Conservation (phyloP, 148 eudicot species). For the Polygonum aviculare region DNA sequence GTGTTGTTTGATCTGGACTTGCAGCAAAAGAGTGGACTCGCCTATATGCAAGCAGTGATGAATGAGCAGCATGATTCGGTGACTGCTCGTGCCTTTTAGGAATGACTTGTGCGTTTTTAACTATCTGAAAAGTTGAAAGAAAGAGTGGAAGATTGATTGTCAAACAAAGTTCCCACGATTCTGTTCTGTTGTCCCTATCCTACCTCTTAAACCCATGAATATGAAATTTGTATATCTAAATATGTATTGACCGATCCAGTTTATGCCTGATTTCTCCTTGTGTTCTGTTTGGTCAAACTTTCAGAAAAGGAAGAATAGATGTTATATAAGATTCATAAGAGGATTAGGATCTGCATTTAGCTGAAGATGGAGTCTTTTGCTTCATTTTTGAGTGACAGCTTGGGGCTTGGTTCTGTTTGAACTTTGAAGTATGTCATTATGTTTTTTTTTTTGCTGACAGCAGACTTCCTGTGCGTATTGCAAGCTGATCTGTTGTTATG, state of each 20-base stretch:
- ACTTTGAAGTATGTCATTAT: neutral
- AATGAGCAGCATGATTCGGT: conserved; percentile 16
- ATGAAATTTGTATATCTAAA: conserved; percentile 16
- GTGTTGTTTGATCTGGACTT: conserved; percentile 1
- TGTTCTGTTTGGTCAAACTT: neutral
- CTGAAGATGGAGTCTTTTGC: neutral
- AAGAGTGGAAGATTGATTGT: neutral
- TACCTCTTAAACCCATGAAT: neutral
- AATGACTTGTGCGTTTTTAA: conserved; percentile 18
- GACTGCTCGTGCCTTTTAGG: neutral
- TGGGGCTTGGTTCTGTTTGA: neutral
- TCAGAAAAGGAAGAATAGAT: neutral
- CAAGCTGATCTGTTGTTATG: neutral
- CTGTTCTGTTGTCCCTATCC: conserved; percentile 12
- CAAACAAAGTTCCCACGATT: neutral
- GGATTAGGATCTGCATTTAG: neutral
- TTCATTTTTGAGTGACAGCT: neutral
- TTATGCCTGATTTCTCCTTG: neutral
- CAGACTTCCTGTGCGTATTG: neutral
- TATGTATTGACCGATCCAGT: conserved; percentile 12
- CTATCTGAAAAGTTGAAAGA: neutral
- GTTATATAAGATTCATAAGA: neutral
- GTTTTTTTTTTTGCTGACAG: neutral
- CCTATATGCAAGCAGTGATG: conserved; percentile 72
- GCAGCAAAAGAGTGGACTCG: conserved; percentile 98